Conservation (phyloP, 164 flowering plant genomes). For the Cinnamomum micranthum region DNA sequence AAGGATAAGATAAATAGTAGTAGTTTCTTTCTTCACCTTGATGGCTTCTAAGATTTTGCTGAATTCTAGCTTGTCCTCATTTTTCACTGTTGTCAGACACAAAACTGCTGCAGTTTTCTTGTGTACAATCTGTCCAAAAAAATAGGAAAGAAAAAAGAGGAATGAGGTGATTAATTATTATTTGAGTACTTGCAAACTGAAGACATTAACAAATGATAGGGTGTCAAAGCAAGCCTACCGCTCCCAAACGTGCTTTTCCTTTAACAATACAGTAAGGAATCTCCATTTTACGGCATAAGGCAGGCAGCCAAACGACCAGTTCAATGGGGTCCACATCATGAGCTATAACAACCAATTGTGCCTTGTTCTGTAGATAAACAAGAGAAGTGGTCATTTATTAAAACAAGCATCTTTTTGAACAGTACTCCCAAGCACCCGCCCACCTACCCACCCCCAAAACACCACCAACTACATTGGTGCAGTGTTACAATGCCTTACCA, state of each 20-base stretch:
- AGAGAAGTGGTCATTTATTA: neutral
- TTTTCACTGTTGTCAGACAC: conserved; percentile 78
- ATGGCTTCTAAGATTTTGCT: conserved; percentile 75
- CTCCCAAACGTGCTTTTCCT: conserved; percentile 74
- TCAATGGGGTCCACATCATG: conserved; percentile 88
- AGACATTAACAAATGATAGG: neutral
- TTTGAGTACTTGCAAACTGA: neutral
- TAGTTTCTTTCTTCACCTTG: conserved; percentile 38
- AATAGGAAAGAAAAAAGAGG: neutral
- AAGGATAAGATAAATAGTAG: too few species aligned
- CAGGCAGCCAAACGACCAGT: conserved; percentile 86
- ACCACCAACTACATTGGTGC: too few species aligned
- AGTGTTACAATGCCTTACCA: too few species aligned
- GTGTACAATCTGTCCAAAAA: conserved; percentile 17
- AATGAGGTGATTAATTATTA: neutral
- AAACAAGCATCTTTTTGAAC: neutral
- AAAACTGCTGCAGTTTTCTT: conserved; percentile 50
- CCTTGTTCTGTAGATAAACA: conserved; percentile 52
- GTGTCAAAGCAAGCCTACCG: conserved; percentile 28
- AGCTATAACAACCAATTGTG: conserved; percentile 78
- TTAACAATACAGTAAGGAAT: conserved; percentile 78
- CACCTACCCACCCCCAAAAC: too few species aligned
- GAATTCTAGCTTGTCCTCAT: conserved; percentile 84
- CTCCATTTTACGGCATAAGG: conserved; percentile 82
- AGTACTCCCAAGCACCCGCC: too few species aligned